Percentiles rank a stretch among this genome's conserved stretches.
phyloP scores from a whole-genome alignment of 1,139 yeast species.

The Yamadazyma triangularis region DNA sequence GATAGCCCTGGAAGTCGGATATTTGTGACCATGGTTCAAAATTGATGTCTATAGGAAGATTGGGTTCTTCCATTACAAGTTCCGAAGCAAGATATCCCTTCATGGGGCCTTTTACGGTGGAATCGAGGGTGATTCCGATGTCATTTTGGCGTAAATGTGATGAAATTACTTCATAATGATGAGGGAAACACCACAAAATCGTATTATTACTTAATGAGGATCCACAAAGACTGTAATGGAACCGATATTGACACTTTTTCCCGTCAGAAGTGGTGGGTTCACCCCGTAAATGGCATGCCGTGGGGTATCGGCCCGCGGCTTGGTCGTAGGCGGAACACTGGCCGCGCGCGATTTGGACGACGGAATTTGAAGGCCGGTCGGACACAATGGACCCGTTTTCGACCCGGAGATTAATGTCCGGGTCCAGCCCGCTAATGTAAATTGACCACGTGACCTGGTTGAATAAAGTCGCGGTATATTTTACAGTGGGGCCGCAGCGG shows the following conservation, averaged over 20 bases:
- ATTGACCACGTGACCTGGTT: constrained; percentile 41
- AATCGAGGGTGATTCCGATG: constrained; percentile 46
- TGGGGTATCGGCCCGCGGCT: constrained; percentile 40
- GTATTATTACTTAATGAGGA: constrained; percentile 25
- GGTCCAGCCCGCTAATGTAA: constrained; percentile 28
- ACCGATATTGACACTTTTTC: constrained; percentile 23
- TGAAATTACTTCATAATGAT: constrained; percentile 52
- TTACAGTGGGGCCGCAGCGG: constrained; percentile 11
- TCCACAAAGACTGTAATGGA: constrained; percentile 27
- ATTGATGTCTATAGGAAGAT: constrained; percentile 46
- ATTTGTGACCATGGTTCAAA: constrained; percentile 61
- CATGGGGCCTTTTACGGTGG: constrained; percentile 69
- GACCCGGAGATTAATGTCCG: constrained; percentile 32
- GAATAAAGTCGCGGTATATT: constrained; percentile 32
- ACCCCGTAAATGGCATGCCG: constrained; percentile 22
- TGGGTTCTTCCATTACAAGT: constrained; percentile 43
- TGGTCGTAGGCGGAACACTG: constrained; percentile 44
- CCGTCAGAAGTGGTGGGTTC: constrained; percentile 18
- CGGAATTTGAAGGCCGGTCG: constrained; percentile 26
- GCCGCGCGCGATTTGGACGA: constrained; percentile 47
- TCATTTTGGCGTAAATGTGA: constrained; percentile 14
- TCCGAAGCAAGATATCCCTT: constrained; percentile 48
- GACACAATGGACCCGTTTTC: constrained; percentile 55
- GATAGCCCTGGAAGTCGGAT: constrained; percentile 24
- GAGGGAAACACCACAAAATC: constrained; percentile 59